These are phyloP conservation scores for Solanum chiquidenum DNA, from an alignment of 257 asterid genomes.

Conservation along the genomic window DNA sequence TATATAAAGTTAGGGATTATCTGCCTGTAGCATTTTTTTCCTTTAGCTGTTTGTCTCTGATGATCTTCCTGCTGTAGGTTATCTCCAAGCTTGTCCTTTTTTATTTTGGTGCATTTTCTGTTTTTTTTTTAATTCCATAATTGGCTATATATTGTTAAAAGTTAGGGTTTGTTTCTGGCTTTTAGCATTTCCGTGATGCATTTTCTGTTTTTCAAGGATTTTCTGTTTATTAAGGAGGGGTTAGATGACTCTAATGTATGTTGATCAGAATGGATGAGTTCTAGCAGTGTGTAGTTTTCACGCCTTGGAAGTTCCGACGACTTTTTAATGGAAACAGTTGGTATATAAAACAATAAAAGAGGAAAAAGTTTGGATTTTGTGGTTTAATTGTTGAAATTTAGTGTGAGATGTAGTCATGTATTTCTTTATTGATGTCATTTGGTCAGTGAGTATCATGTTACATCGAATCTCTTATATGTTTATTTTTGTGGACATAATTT, in stretches of 20 bases:
- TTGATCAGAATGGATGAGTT: neutral
- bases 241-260: neutral
- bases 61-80: slow-evolving; percentile 31
- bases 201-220: neutral
- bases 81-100: neutral
- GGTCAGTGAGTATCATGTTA: neutral
- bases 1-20: neutral
- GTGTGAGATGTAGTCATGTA: neutral
- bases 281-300: neutral
- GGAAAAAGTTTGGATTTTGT: neutral
- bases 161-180: neutral
- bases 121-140: neutral
- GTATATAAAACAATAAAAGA: neutral
- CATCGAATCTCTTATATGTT: neutral
- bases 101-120: neutral
- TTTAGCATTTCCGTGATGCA: neutral
- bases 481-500: neutral
- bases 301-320: neutral
- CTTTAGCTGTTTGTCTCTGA: slow-evolving; percentile 23
- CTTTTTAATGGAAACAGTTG: neutral
- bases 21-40: slow-evolving; percentile 31
- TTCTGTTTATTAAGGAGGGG: slow-evolving; percentile 9
- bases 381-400: neutral
- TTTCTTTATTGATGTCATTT: neutral
- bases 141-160: too few species aligned